Conservation (phyloP, 2,329 filamentous ascomycete species). For the Talaromyces sp. region DNA sequence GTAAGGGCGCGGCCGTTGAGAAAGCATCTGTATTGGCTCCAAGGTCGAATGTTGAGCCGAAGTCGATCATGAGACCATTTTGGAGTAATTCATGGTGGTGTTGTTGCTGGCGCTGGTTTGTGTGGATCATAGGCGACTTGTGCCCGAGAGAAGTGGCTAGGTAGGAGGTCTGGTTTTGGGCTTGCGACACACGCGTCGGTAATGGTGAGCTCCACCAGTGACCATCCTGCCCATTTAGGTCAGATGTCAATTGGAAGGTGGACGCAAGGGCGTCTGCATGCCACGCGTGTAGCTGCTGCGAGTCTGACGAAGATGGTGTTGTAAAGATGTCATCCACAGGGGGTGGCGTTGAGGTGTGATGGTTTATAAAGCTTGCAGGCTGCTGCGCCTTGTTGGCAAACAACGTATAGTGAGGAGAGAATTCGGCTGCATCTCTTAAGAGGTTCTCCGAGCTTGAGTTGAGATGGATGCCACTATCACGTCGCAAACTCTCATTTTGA, state of each 20-base stretch:
- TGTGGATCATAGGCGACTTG: constrained; percentile 23
- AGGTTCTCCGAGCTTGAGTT: constrained; percentile 20
- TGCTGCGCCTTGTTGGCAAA: constrained; percentile 32
- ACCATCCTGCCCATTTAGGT: constrained; percentile 35
- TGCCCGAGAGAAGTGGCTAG: constrained; percentile 36
- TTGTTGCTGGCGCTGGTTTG: constrained; percentile 28
- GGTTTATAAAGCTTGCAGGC: constrained; percentile 29
- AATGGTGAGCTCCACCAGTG: constrained; percentile 43
- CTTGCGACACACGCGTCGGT: constrained; percentile 33
- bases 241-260: constrained; percentile 38
- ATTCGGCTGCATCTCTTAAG: constrained; percentile 34
- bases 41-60: constrained; percentile 37
- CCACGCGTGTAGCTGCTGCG: constrained; percentile 40
- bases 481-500: constrained; percentile 37
- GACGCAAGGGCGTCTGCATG: constrained; percentile 38
- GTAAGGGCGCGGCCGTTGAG: constrained; percentile 24
- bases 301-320: constrained; percentile 38
- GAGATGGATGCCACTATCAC: constrained; percentile 29
- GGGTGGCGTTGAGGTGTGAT: constrained; percentile 34
- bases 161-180: constrained; percentile 36
- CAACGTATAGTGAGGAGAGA: constrained; percentile 34
- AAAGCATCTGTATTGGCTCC: constrained; percentile 28
- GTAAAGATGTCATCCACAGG: constrained; percentile 39
- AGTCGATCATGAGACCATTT: constrained; percentile 40
- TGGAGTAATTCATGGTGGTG: constrained; percentile 35